phyloP scores from a whole-genome alignment of 2,329 filamentous ascomycete genomes.

The Sporothrix luriei region DNA sequence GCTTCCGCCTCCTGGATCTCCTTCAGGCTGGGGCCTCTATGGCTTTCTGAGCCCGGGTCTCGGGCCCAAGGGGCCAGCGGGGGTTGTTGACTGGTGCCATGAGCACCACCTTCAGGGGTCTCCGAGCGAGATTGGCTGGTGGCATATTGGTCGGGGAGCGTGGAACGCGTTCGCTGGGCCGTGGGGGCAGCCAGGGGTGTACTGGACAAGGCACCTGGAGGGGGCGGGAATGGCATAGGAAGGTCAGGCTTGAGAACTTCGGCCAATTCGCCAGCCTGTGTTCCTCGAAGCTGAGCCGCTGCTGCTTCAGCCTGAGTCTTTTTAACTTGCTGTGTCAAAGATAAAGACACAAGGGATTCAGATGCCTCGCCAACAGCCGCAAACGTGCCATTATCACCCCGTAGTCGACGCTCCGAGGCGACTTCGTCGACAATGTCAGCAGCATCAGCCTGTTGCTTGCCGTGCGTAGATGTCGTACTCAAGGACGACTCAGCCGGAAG shows the following conservation, averaged over 20 bases:
- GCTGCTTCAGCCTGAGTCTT: constrained; percentile 63
- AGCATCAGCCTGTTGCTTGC: constrained; percentile 26
- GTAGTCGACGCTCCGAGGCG: constrained; percentile 29
- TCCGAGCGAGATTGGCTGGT: constrained; percentile 70
- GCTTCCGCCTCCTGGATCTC: constrained; percentile 97
- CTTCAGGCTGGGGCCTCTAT: constrained; percentile 87
- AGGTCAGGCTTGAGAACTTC: constrained; percentile 59
- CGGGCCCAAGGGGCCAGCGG: constrained; percentile 95
- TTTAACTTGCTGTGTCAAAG: constrained; percentile 81
- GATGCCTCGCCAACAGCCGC: constrained; percentile 41
- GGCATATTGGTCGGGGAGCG: constrained; percentile 72
- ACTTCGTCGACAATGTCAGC: constrained; percentile 32
- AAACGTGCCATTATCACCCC: constrained; percentile 8
- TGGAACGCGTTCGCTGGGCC: constrained; percentile 80
- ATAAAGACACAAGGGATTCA: constrained; percentile 51
- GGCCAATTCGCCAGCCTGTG: constrained; percentile 44
- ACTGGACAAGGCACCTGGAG: constrained; percentile 63
- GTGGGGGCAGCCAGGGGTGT: constrained; percentile 90
- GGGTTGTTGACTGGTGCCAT: constrained; percentile 53
- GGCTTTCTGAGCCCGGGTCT: constrained; percentile 68
- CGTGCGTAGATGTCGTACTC: background rate
- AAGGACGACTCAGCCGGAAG: constrained; percentile 38
- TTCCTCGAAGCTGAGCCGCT: constrained; percentile 60
- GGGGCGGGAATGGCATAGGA: constrained; percentile 74
- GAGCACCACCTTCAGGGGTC: constrained; percentile 61